Evolutionary conservation across 345 rosid species (phyloP).

Genomic region (Mercurialis annua): DNA sequence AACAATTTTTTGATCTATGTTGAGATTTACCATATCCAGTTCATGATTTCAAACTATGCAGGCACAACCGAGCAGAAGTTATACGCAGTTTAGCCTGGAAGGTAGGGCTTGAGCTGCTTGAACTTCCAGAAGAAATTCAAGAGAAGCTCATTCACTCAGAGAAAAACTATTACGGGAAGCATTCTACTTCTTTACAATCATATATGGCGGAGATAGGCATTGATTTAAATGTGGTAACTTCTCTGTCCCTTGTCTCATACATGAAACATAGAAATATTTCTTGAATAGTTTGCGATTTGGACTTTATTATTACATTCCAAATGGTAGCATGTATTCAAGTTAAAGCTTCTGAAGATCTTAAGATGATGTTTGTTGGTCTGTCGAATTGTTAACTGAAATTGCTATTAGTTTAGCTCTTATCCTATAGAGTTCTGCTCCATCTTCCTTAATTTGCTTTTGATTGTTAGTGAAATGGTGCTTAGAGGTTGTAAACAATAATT

Average conservation of each 20-base stretch:
- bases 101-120: conserved; percentile 63
- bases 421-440: not conserved
- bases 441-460: not conserved
- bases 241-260: not conserved
- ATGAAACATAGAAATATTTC: not conserved
- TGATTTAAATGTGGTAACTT: conserved; percentile 74
- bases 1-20: conserved; percentile 10
- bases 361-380: not conserved
- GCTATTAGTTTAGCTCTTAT: not conserved
- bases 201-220: conserved; percentile 72
- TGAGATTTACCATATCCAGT: not conserved
- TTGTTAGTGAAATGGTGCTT: not conserved
- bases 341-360: no score
- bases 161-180: conserved; percentile 63
- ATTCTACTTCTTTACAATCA: conserved; percentile 57
- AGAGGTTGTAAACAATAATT: not conserved
- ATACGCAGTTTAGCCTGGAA: conserved; percentile 72
- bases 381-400: not conserved
- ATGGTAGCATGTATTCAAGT: no score
- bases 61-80: conserved; percentile 79
- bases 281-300: not conserved
- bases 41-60: conserved; percentile 26
- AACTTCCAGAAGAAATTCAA: conserved; percentile 69
- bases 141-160: conserved; percentile 65
- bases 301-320: not conserved